Base-by-base conservation (phyloP, 768 basidiomycete genomes). In the Mrakia blollopis region DNA sequence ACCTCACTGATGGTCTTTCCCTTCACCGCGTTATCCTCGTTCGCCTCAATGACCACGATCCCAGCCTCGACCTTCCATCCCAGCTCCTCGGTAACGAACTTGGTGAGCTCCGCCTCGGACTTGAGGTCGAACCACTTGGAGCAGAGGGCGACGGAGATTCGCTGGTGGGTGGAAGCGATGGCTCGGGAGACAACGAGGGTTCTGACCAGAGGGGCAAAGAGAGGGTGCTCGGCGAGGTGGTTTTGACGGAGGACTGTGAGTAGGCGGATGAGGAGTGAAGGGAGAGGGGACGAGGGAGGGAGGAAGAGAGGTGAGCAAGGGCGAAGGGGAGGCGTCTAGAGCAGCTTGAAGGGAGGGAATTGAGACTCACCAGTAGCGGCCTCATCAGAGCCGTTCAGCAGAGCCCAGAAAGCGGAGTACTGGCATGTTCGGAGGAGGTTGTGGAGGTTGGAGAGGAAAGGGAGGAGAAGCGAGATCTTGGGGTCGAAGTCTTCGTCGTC, bases 1-100 rank as follows among this genome's bases (percentile, higher is more conserved):
- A 80, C 80, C 81, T 84, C 84, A 76, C 81, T 82, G 68, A 84
- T 81, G 3, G 82, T 82, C 72, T 83, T 82, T 23, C 83, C 82
- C 80, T 84, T 83, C 62, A 84, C 84, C 75, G 83, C 82, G 78
- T 84, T 84, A 75, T 84, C 84, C 44, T 83, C 83, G 78, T 84
- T 84, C 75, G 83, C 83, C 44, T 83, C 83, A 77, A 83, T 84
- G 28, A 72, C 52, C 32, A 82, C 82, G 3, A 75, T 69, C 0
- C 82, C 82, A n/a, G 82, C 84, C 73, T 83, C 81, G 10, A 83
- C 79, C 44, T 71, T 80, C 84, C 84, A 84, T 61, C 82, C 82
- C 11, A 82, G 74, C 52, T 78, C 78, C 23, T 76, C 78, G 23
- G 35, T 61, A 37, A 80, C 77, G 78, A 82, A 84, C n/a, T 62